Conservation (phyloP, 495 filamentous ascomycete species). For the Xylaria telfairii region DNA sequence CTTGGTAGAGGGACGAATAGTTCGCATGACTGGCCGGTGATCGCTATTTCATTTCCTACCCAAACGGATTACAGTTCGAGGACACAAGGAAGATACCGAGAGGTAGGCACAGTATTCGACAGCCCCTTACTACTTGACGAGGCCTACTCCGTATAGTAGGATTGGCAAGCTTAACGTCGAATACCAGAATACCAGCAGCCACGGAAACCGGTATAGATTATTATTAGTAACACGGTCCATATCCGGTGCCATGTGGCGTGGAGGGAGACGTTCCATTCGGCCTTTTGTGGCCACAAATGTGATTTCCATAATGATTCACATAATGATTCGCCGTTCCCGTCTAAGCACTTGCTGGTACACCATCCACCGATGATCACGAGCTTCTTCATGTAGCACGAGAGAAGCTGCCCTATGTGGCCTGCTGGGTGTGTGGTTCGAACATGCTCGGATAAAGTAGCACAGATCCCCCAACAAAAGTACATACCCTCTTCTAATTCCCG, state of each 20-base stretch:
- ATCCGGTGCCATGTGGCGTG: constrained; percentile 5
- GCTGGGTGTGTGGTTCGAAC: no score
- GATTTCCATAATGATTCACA: background rate
- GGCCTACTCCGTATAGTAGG: background rate
- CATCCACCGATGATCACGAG: background rate
- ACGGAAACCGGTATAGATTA: background rate
- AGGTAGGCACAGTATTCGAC: no score
- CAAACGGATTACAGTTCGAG: background rate
- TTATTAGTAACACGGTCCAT: constrained; percentile 9
- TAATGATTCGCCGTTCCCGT: background rate
- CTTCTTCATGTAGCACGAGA: background rate
- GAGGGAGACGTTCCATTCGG: constrained; percentile 3
- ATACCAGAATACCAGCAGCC: background rate
- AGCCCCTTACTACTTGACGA: constrained; percentile 8
- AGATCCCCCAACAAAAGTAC: constrained; percentile 1
- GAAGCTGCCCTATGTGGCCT: background rate
- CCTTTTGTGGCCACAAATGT: background rate
- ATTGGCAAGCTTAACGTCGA: background rate
- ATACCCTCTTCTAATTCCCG: background rate
- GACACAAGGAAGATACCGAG: constrained; percentile 3
- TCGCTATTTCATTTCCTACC: constrained; percentile 9
- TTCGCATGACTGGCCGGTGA: constrained; percentile 5
- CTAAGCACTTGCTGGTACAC: background rate
- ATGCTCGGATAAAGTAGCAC: background rate
- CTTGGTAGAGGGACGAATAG: background rate